Evolutionary conservation across 1,139 yeast species (phyloP), one percentile per base, ranked within the genome.

Genomic region (Scheffersomyces lignicola): DNA sequence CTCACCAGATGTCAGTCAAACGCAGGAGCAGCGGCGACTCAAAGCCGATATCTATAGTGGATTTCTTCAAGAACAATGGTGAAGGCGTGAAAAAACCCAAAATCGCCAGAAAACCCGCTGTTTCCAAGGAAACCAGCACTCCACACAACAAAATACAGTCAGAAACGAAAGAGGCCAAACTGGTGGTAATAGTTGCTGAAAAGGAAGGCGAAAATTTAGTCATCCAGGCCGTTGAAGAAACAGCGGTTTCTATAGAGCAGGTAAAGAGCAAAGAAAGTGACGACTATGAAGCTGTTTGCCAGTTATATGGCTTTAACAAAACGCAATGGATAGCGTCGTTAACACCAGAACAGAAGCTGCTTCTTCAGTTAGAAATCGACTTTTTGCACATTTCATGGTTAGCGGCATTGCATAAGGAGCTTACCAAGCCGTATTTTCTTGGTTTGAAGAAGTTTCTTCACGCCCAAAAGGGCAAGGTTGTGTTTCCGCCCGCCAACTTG

Each of bases 341-440:
- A 13, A 64, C 80, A 0, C 52, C 61, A 0, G 85, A 79, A 34
- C 75, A 81, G 33, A 58, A 55, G 29, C 65, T 65, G 6, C 64
- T 90, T 6, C 68, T 92, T 3, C 61, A 73, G 22, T 67, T 86
- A 7, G 98, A 92, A 55, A 76, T 89, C 29, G 54, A 65, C 1
- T 74, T 86, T 0, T 61, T 92, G 43, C 92, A 87, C 46, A 75
- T 76, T 6, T 69, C 87, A 0, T 92, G 98, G 98, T 74, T 92
- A 16, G 72, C 74, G 1, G 70, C 74, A 7, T 68, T 92, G 12
- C 77, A 82, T 51, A 55, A 65, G 22, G 96, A 92, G 49, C 67
- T 92, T 37, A 83, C 86, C 20, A 86, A 89, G 56, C 94, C 95
- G 1, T 90, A 90, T 56, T 94, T 92, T 49, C 57, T 88, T n/a